Evolutionary conservation across 2,329 filamentous ascomycete genomes (phyloP).

Genomic region (Fusarium decemcellulare): DNA sequence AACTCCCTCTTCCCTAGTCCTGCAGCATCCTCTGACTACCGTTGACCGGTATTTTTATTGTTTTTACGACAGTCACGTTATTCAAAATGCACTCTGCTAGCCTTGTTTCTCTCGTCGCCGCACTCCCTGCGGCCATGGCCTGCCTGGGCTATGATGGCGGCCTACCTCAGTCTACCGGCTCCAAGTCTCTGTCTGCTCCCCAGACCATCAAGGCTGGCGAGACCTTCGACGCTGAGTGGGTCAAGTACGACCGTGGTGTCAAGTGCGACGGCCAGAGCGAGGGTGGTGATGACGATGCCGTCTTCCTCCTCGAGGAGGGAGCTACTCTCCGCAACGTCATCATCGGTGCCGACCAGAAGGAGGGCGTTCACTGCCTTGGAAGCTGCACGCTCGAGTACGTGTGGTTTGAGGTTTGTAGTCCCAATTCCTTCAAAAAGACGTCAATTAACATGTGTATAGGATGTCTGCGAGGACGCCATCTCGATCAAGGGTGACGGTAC

Average conservation of each 20-base stretch:
- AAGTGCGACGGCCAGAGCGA: conserved; percentile 59
- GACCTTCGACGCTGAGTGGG: conserved; percentile 48
- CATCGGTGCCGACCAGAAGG: conserved; percentile 60
- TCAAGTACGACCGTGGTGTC: conserved; percentile 55
- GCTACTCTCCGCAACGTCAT: conserved; percentile 62
- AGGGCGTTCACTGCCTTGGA: conserved; percentile 62
- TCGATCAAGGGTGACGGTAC: conserved; percentile 44
- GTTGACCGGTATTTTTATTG: conserved; percentile 23
- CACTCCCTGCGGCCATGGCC: conserved; percentile 48
- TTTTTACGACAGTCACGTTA: conserved; percentile 3
- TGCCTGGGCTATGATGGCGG: conserved; percentile 45
- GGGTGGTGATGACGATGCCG: conserved; percentile 55
- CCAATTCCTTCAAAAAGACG: no score
- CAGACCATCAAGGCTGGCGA: conserved; percentile 48
- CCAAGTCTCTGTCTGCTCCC: conserved; percentile 45
- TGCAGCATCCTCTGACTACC: conserved; percentile 5
- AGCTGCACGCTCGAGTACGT: conserved; percentile 61
- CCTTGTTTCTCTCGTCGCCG: conserved; percentile 35
- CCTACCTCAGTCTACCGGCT: conserved; percentile 43
- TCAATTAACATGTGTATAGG: conserved; percentile 13
- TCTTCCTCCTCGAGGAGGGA: conserved; percentile 58
- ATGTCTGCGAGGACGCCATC: conserved; percentile 57
- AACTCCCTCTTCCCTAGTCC: conserved; percentile 7
- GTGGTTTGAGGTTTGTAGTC: conserved; percentile 57
- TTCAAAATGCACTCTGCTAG: conserved; percentile 37